A percentile compares a stretch with the other conserved stretches of the same genome.
These are phyloP conservation scores for Meyerozyma athensensis DNA, from an alignment of 1,139 yeast genomes.

Conservation along the genomic window DNA sequence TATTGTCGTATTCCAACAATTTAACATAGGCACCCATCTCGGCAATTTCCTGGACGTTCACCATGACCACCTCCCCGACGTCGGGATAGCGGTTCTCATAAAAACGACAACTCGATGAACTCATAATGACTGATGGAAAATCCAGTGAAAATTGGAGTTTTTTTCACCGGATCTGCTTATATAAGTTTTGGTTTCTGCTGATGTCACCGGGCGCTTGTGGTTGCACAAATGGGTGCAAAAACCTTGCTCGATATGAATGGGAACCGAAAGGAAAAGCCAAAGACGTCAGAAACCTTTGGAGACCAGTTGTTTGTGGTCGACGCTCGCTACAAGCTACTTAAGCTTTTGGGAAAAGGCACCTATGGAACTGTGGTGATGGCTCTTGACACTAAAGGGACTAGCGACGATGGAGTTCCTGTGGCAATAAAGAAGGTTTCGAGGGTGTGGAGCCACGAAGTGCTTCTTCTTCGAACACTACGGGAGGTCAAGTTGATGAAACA, in stretches of 20 bases:
- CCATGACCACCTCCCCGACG: constrained; percentile 98
- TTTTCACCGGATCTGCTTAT: not conserved
- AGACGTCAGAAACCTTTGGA: constrained; percentile 1
- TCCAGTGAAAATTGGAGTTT: not conserved
- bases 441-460: constrained; percentile 59
- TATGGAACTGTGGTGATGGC: constrained; percentile 90
- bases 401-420: constrained; percentile 21
- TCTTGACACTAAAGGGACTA: constrained; percentile 44
- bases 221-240: constrained; percentile 2
- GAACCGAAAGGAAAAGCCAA: not conserved
- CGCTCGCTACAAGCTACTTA: constrained; percentile 56
- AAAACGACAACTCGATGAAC: constrained; percentile 91
- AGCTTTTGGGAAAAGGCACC: constrained; percentile 78
- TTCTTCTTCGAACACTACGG: constrained; percentile 70
- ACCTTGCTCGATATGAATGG: not conserved
- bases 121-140: constrained; percentile 37
- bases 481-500: constrained; percentile 75
- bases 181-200: not conserved
- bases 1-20: constrained; percentile 91
- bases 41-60: constrained; percentile 95
- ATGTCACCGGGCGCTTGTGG: not conserved
- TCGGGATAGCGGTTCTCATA: constrained; percentile 98
- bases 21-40: constrained; percentile 98
- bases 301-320: constrained; percentile 56
- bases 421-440: constrained; percentile 79